A percentile compares a stretch with the other conserved stretches of the same genome.
Conservation (phyloP, 169 alveolate species). For the Miamiensis avidus region DNA sequence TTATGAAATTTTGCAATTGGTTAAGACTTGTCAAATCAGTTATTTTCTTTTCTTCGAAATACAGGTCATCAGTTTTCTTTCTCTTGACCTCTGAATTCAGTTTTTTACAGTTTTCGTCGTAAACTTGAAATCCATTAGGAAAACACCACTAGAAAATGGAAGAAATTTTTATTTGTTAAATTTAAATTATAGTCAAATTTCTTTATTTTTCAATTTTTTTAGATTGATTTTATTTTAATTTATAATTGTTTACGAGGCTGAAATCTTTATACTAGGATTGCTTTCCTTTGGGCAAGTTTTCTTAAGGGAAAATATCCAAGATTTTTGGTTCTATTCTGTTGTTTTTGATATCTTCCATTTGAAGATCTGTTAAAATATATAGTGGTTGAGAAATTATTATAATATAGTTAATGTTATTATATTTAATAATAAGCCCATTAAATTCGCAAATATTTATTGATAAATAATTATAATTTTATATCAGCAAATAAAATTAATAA, state of each 20-base stretch:
- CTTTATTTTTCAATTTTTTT: no score
- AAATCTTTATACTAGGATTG: neutral
- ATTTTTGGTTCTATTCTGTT: neutral
- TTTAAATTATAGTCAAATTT: neutral
- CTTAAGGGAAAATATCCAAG: neutral
- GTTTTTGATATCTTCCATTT: neutral
- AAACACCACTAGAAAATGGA: slow-evolving; percentile 20
- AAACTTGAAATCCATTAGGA: slow-evolving; percentile 16
- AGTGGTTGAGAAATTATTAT: no score
- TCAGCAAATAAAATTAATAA: no score
- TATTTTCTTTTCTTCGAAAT: neutral
- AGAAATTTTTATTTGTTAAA: neutral
- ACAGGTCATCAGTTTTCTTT: neutral
- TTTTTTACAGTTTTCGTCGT: slow-evolving; percentile 14
- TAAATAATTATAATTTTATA: no score
- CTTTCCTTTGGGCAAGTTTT: neutral
- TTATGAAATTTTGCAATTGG: slow-evolving; percentile 5
- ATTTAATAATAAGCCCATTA: no score
- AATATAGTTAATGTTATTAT: no score
- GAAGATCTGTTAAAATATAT: no score
- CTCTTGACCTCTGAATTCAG: neutral
- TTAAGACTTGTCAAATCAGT: neutral
- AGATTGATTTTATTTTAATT: neutral
- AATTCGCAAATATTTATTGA: no score
- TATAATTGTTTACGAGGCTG: neutral